Conservation (phyloP, 2,329 filamentous ascomycete species). For the Neopestalotiopsis sp. region DNA sequence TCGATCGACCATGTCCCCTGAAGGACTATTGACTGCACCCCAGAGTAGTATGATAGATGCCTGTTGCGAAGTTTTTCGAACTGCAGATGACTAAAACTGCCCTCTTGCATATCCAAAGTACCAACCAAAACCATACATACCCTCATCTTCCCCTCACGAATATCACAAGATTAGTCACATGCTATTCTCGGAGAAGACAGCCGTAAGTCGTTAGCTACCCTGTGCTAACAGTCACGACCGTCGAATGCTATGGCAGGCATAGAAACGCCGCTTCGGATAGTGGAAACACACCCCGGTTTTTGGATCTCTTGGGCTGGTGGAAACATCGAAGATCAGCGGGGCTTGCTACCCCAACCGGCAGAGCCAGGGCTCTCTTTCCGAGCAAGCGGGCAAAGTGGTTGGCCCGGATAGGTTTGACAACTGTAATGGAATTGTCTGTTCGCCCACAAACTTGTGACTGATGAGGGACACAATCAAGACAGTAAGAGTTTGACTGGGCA, state of each 20-base stretch:
- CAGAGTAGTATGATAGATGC: neutral
- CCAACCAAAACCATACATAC: neutral
- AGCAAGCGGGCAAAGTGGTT: neutral
- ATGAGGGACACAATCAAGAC: neutral
- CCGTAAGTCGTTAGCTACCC: neutral
- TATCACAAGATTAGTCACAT: neutral
- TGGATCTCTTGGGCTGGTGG: neutral
- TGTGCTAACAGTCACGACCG: neutral
- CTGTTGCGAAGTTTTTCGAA: neutral
- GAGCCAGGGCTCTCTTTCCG: neutral
- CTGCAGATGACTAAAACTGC: neutral
- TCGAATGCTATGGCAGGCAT: neutral
- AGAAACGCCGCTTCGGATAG: neutral
- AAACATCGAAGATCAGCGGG: neutral
- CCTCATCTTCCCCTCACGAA: neutral
- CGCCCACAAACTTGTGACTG: neutral
- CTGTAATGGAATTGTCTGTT: neutral
- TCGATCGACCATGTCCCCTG: neutral
- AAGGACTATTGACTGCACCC: neutral
- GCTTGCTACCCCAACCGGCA: neutral
- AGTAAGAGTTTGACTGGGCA: neutral
- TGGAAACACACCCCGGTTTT: conserved; percentile 1
- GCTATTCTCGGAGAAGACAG: neutral
- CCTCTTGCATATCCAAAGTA: neutral
- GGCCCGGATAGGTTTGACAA: neutral